These are phyloP conservation scores for Cryphonectria carpinicola DNA, from an alignment of 2,329 filamentous ascomycete species.

Conservation along the genomic window DNA sequence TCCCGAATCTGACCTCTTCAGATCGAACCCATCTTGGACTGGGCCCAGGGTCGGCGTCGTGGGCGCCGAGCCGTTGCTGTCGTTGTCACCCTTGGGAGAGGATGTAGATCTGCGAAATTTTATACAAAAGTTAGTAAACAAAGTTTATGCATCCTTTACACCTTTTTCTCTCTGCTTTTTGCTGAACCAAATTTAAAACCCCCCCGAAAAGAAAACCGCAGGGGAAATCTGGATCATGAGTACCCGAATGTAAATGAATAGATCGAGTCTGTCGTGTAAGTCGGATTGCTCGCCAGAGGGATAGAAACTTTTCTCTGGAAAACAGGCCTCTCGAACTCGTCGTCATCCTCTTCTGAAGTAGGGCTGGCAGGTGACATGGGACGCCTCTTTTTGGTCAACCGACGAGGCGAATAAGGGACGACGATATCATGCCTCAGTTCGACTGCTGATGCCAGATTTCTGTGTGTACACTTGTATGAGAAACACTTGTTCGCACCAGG, in stretches of 20 bases:
- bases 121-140: not conserved
- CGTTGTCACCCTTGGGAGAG: conserved; percentile 17
- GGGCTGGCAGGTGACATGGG: not conserved
- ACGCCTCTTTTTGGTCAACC: conserved; percentile 23
- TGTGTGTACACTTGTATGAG: conserved; percentile 28
- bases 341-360: conserved; percentile 10
- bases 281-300: conserved; percentile 28
- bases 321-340: not conserved
- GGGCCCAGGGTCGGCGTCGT: conserved; percentile 15
- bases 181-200: no score
- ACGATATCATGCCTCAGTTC: conserved; percentile 13
- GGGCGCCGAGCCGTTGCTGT: conserved; percentile 12
- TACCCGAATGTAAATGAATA: conserved; percentile 25
- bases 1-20: conserved; percentile 22
- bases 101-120: conserved; percentile 5
- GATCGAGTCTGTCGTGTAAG: conserved; percentile 12
- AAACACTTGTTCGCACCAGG: conserved; percentile 19
- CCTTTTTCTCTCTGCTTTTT: not conserved
- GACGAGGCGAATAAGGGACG: conserved; percentile 14
- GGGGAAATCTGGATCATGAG: not conserved
- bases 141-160: not conserved
- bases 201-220: not conserved
- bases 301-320: conserved; percentile 22
- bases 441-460: conserved; percentile 11
- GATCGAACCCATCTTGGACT: conserved; percentile 12